These are phyloP conservation scores for Nothopassalora personata DNA, from an alignment of 2,329 filamentous ascomycete species.

Conservation along the genomic window DNA sequence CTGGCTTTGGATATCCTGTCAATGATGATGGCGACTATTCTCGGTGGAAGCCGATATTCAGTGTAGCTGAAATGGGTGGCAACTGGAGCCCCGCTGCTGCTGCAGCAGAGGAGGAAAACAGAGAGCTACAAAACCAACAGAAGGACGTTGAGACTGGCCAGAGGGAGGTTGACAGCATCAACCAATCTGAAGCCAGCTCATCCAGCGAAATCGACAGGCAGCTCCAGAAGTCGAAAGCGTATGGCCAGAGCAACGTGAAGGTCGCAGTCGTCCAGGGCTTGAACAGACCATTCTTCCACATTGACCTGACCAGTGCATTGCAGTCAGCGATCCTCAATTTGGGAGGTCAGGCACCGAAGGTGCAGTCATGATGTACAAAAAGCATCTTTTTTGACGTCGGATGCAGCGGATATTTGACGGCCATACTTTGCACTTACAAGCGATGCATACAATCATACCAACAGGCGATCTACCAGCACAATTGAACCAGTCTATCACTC, in stretches of 20 bases:
- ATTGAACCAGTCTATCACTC: background rate
- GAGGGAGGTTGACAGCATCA: slow-evolving; percentile 21
- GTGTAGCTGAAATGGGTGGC: slow-evolving; percentile 79
- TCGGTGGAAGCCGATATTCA: slow-evolving; percentile 93
- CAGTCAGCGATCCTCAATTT: slow-evolving; percentile 78
- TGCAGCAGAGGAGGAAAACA: slow-evolving; percentile 61
- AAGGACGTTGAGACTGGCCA: slow-evolving; percentile 31
- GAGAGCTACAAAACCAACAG: slow-evolving; percentile 35
- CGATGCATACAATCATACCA: background rate
- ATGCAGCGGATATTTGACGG: background rate
- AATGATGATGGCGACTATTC: slow-evolving; percentile 48
- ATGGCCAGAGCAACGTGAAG: slow-evolving; percentile 25
- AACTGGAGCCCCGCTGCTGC: slow-evolving; percentile 61
- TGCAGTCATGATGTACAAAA: background rate
- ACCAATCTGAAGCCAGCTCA: slow-evolving; percentile 21
- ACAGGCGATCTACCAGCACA: background rate
- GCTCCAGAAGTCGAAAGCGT: slow-evolving; percentile 42
- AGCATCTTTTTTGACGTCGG: background rate
- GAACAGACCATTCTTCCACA: slow-evolving; percentile 87
- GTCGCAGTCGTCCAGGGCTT: slow-evolving; percentile 73
- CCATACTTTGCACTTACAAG: background rate
- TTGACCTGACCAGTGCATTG: slow-evolving; percentile 82
- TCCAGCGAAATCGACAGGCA: slow-evolving; percentile 39
- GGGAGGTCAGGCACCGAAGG: slow-evolving; percentile 1
- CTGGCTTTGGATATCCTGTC: slow-evolving; percentile 78